A percentile compares a stretch with the other conserved stretches of the same genome.
Conservation (phyloP, 495 filamentous ascomycete species). For the Trichoderma gamsii region DNA sequence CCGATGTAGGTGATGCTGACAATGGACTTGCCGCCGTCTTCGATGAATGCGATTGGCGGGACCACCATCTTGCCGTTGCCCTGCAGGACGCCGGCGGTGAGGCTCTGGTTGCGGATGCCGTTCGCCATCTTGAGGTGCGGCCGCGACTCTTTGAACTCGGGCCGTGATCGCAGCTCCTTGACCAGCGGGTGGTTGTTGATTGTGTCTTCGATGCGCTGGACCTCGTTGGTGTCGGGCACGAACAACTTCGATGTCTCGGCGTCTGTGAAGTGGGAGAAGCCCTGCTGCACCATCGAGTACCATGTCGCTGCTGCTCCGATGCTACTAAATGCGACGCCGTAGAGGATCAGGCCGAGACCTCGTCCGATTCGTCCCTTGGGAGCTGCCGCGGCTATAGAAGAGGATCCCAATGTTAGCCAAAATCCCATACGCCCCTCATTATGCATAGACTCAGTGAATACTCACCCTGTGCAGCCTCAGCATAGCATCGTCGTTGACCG, state of each 20-base stretch:
- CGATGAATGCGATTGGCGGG: slow-evolving; percentile 71
- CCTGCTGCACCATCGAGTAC: not conserved
- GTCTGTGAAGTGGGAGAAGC: slow-evolving; percentile 37
- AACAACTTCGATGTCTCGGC: slow-evolving; percentile 67
- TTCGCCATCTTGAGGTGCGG: slow-evolving; percentile 82
- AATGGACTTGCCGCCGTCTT: slow-evolving; percentile 62
- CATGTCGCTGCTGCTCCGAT: slow-evolving; percentile 28
- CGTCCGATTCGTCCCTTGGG: not conserved
- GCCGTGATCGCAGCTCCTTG: slow-evolving; percentile 55
- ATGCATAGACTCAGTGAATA: not conserved
- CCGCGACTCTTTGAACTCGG: slow-evolving; percentile 66
- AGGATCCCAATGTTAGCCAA: too few relatives aligned
- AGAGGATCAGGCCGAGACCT: slow-evolving; percentile 20
- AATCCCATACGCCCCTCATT: not conserved
- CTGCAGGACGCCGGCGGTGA: slow-evolving; percentile 75
- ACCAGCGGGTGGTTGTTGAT: slow-evolving; percentile 73
- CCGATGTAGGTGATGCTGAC: slow-evolving; percentile 78
- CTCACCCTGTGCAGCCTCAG: slow-evolving; percentile 1
- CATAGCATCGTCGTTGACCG: slow-evolving; percentile 6
- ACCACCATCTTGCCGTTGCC: slow-evolving; percentile 74
- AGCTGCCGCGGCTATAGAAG: not conserved
- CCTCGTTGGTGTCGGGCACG: slow-evolving; percentile 52
- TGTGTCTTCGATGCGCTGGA: slow-evolving; percentile 59
- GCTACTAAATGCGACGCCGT: slow-evolving; percentile 41
- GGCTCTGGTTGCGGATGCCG: slow-evolving; percentile 57